Evolutionary conservation across 768 basidiomycete species (phyloP), one percentile per base, ranked within the genome.

Genomic region (Lentinus brumalis): DNA sequence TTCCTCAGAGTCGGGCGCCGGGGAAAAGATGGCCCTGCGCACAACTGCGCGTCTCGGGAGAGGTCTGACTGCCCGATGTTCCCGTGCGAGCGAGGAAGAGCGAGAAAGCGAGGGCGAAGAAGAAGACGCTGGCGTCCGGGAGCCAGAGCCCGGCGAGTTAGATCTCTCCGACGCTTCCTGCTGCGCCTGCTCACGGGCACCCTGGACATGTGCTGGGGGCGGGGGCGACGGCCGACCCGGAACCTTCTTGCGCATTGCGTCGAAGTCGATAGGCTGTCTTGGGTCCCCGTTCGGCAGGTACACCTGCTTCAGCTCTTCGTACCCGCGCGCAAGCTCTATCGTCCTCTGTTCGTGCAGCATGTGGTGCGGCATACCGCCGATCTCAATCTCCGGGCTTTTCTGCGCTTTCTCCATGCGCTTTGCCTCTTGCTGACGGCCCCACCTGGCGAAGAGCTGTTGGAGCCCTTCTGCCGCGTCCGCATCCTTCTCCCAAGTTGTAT

Each of bases 401-500:
- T 38, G 32, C n/a, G n/a, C 39, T 14, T 74, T 54, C 10, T 58
- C 41, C 0, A 30, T 54, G 9, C 81, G 75, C 21, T 66, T 63
- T n/a, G 63, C 63, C 38, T 66, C 64, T 56, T 81, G 78, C 9
- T 42, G 53, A 15, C 52, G 57, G 10, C 74, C 71, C 80, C 81
- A 84, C 26, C 30, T n/a, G 15, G 35, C 61, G 57, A 76, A 53
- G 47, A 74, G 47, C 3, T 61, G 49, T 5, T 40, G 6, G 4
- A 57, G 60, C 6, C 35, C 35, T 35, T 72, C 67, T 62, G 30
- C 59, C 50, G 47, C 69, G 67, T 26, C 21, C 21, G 21, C 21
- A 26, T 26, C 21, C 26, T 69, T 71, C 41, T 79, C 69, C 85
- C 85, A 87, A 7, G 85, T 86, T 2, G 79, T 81, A 62, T 81